Evolutionary conservation across 345 rosid species (phyloP).

Genomic region (Syzygium jambos): DNA sequence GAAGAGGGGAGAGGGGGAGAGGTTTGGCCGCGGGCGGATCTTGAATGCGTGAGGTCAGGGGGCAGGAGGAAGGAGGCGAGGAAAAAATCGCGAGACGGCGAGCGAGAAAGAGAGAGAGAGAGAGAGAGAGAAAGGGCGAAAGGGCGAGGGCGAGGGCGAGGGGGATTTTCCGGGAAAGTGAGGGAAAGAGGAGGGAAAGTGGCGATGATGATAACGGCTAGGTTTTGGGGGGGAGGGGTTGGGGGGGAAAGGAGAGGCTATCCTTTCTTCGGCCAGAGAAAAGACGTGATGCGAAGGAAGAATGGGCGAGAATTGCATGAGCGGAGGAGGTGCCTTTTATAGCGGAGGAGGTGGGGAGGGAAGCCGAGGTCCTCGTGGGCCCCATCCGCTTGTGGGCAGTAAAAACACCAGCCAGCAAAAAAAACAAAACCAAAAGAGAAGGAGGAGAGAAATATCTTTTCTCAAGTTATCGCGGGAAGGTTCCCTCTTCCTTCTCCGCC

Average conservation of each 20-base stretch:
- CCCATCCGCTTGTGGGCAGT: constrained; percentile 7
- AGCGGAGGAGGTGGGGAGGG: constrained; percentile 5
- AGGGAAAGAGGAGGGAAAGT: constrained; percentile 6
- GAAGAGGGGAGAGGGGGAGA: too few relatives aligned
- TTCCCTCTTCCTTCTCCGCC: background rate
- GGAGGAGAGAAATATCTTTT: background rate
- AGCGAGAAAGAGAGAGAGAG: background rate
- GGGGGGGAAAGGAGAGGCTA: background rate
- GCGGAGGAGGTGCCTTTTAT: constrained; percentile 29
- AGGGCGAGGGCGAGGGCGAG: background rate
- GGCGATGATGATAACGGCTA: constrained; percentile 1
- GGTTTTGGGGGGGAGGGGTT: background rate
- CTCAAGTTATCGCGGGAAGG: background rate
- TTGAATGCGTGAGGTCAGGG: background rate
- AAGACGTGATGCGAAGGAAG: constrained; percentile 1
- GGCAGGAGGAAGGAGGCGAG: background rate
- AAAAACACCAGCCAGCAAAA: background rate
- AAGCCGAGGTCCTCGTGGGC: background rate
- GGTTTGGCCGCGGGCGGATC: background rate
- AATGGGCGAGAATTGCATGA: constrained; percentile 56
- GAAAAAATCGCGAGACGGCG: background rate
- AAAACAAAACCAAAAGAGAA: too few relatives aligned
- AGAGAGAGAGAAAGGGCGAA: too few relatives aligned
- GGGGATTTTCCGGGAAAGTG: constrained; percentile 1
- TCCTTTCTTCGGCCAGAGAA: background rate